A percentile compares a stretch with the other conserved stretches of the same genome.
Conservation (phyloP, 495 filamentous ascomycete genomes). For the Podospora sp. region DNA sequence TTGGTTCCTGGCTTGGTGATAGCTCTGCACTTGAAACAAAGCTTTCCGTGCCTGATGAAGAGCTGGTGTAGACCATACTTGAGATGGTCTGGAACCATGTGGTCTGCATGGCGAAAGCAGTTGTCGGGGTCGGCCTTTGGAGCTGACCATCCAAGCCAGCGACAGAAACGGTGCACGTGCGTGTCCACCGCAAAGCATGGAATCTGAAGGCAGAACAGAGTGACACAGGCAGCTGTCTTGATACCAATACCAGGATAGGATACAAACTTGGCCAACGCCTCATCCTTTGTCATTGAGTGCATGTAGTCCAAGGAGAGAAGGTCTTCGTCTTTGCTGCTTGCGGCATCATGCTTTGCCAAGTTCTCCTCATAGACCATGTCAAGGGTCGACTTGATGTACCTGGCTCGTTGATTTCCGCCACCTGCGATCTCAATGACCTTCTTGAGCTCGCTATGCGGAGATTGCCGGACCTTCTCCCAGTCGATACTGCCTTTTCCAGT, state of each 20-base stretch:
- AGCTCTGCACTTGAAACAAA: conserved; percentile 76
- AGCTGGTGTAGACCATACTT: conserved; percentile 91
- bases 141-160: conserved; percentile 84
- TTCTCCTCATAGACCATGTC: conserved; percentile 77
- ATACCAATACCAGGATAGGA: conserved; percentile 84
- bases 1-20: conserved; percentile 47
- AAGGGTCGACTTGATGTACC: conserved; percentile 78
- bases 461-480: conserved; percentile 78
- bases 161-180: conserved; percentile 73
- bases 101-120: conserved; percentile 80
- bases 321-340: conserved; percentile 14
- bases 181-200: conserved; percentile 87
- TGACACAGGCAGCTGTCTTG: conserved; percentile 87
- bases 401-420: conserved; percentile 66
- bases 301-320: conserved; percentile 73
- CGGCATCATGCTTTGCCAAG: conserved; percentile 34
- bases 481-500: conserved; percentile 71
- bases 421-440: conserved; percentile 76
- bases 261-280: conserved; percentile 72
- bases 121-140: conserved; percentile 64
- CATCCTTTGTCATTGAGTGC: conserved; percentile 63
- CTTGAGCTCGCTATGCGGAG: conserved; percentile 63
- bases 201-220: conserved; percentile 75
- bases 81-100: conserved; percentile 76
- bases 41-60: conserved; percentile 83